phyloP scores from a whole-genome alignment of 345 rosid genomes.

The Hibiscus tridactylites region DNA sequence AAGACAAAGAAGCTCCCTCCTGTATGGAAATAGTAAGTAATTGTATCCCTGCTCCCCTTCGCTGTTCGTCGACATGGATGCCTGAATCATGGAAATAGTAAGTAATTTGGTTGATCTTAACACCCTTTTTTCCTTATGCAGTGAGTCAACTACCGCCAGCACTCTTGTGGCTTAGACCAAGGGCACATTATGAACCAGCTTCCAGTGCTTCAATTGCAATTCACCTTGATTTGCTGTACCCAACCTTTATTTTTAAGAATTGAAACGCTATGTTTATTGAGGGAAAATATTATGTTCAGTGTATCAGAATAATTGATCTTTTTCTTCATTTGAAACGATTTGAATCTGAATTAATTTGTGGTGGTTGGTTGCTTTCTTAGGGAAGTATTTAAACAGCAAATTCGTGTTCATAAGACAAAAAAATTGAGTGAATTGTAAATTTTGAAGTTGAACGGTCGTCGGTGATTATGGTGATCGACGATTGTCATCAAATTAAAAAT shows the following conservation, averaged over 20 bases:
- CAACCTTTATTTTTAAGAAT: not conserved
- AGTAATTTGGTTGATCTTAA: not conserved
- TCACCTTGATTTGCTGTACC: not conserved
- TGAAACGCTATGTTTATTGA: not conserved
- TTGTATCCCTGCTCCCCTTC: not conserved
- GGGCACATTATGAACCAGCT: not conserved
- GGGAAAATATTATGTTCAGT: not conserved
- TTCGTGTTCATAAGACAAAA: no score
- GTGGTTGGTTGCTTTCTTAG: no score
- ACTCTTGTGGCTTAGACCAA: constrained; percentile 46
- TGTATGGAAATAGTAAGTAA: constrained; percentile 81
- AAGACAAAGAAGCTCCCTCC: constrained; percentile 95
- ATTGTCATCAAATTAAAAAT: no score
- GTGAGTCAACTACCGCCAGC: constrained; percentile 66
- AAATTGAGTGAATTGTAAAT: no score
- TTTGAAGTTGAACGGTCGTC: no score
- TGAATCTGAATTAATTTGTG: no score
- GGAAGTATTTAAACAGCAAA: no score
- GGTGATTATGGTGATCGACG: no score
- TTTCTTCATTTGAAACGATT: not conserved
- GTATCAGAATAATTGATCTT: constrained; percentile 1
- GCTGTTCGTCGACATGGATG: not conserved
- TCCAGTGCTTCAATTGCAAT: not conserved
- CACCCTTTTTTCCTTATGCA: constrained; percentile 13
- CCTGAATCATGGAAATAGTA: not conserved